A percentile compares a stretch with the other conserved stretches of the same genome.
phyloP scores from a whole-genome alignment of 179 eudicot species.

The Drosera spatulata region DNA sequence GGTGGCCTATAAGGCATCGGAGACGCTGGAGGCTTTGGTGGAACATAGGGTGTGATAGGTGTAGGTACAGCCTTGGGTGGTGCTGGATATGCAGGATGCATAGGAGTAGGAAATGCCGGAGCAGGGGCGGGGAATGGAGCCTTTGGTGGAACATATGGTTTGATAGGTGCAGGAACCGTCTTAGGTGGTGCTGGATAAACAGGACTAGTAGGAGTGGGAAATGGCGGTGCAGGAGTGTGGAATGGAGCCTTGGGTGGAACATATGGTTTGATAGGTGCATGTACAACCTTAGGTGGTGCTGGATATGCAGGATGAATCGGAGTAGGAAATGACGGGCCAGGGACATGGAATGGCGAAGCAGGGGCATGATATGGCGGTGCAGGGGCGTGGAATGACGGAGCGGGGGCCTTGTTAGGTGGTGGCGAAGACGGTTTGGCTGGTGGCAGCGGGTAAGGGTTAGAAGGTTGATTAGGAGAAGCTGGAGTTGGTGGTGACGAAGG shows the following conservation, averaged over 20 bases:
- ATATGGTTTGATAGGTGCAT: too few species aligned
- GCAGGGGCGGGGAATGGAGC: slow-evolving; percentile 9
- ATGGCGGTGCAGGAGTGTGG: background rate
- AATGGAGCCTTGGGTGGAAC: too few species aligned
- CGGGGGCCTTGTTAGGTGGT: slow-evolving; percentile 9
- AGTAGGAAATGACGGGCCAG: too few species aligned
- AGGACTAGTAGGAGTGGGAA: background rate
- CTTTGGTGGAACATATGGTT: slow-evolving; percentile 6
- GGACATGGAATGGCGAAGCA: too few species aligned
- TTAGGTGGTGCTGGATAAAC: slow-evolving; percentile 6
- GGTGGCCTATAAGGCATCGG: slow-evolving; percentile 22
- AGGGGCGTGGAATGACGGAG: too few species aligned
- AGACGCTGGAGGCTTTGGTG: slow-evolving; percentile 13
- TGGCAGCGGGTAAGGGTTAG: slow-evolving; percentile 1
- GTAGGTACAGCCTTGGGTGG: slow-evolving; percentile 14
- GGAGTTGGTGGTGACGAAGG: slow-evolving; percentile 8
- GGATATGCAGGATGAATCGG: too few species aligned
- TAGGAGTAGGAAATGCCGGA: background rate
- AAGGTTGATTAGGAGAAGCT: background rate
- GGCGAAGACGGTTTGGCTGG: slow-evolving; percentile 7
- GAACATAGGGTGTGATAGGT: slow-evolving; percentile 8
- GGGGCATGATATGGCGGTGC: too few species aligned
- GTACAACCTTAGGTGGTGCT: too few species aligned
- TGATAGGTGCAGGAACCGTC: slow-evolving; percentile 1
- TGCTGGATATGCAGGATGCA: background rate